Conservation (phyloP, 495 filamentous ascomycete species). For the Pseudoneurospora amorphoporcata region DNA sequence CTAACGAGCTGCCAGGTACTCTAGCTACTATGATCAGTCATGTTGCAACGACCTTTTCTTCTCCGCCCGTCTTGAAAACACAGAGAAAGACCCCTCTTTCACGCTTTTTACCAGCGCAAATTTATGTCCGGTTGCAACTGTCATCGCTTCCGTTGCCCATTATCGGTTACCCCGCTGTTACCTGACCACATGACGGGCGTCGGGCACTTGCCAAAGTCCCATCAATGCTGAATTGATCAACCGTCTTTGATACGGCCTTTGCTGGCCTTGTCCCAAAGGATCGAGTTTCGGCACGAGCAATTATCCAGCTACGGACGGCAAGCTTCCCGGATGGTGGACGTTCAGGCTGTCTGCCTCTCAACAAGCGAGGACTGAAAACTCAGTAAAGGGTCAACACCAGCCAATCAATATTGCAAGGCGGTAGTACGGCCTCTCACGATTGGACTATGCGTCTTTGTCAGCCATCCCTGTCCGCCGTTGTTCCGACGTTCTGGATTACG, state of each 20-base stretch:
- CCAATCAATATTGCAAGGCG: neutral
- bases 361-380: neutral
- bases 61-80: neutral
- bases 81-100: neutral
- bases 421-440: neutral
- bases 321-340: neutral
- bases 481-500: neutral
- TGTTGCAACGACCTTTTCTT: neutral
- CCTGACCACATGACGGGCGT: neutral
- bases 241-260: neutral
- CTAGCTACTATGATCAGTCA: neutral
- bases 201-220: neutral
- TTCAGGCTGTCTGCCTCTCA: neutral
- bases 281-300: neutral
- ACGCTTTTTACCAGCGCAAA: neutral
- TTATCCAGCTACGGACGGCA: neutral
- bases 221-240: neutral
- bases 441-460: neutral
- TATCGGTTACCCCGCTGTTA: neutral
- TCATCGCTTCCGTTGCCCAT: neutral
- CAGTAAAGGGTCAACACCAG: neutral
- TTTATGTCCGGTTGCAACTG: neutral
- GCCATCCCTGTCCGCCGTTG: neutral
- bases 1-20: neutral
- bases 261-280: neutral